A percentile compares a stretch with the other conserved stretches of the same genome.
Conservation (phyloP, 495 filamentous ascomycete genomes). For the Lepidopterella palustris region DNA sequence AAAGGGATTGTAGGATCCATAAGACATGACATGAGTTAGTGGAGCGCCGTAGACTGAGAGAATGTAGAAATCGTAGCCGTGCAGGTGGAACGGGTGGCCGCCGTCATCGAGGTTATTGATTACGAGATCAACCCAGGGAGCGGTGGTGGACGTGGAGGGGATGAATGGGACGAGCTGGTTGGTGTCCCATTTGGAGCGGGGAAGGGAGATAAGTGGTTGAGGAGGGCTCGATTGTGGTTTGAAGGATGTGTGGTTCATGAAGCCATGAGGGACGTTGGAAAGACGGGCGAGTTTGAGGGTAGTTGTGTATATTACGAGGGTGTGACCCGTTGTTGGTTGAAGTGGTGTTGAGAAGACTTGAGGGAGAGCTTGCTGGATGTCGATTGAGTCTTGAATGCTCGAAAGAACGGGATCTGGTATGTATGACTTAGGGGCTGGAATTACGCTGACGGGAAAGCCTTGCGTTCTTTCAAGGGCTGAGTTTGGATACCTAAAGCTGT, state of each 20-base stretch:
- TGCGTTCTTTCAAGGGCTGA: conserved; percentile 41
- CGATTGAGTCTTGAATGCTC: background rate
- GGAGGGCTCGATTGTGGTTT: conserved; percentile 5
- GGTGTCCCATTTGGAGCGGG: conserved; percentile 16
- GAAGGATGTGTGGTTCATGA: conserved; percentile 26
- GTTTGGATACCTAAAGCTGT: conserved; percentile 46
- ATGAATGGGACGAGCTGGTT: conserved; percentile 30
- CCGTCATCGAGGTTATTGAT: conserved; percentile 49
- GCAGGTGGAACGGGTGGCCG: conserved; percentile 48
- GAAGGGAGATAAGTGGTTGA: conserved; percentile 10
- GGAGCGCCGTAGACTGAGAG: conserved; percentile 5
- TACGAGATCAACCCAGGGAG: conserved; percentile 38
- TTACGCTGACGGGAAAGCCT: conserved; percentile 35
- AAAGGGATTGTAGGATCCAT: conserved; percentile 32
- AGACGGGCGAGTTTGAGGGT: conserved; percentile 57
- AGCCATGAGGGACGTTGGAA: conserved; percentile 50
- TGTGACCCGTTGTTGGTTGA: conserved; percentile 25
- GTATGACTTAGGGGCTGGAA: background rate
- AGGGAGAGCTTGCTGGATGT: background rate
- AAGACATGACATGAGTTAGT: background rate
- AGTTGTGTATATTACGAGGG: conserved; percentile 45
- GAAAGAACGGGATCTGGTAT: background rate
- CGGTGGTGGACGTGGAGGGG: conserved; percentile 9
- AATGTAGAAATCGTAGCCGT: conserved; percentile 32
- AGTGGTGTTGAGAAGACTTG: background rate